These are phyloP conservation scores for Salix dunnii DNA, from an alignment of 345 rosid species.

Conservation along the genomic window DNA sequence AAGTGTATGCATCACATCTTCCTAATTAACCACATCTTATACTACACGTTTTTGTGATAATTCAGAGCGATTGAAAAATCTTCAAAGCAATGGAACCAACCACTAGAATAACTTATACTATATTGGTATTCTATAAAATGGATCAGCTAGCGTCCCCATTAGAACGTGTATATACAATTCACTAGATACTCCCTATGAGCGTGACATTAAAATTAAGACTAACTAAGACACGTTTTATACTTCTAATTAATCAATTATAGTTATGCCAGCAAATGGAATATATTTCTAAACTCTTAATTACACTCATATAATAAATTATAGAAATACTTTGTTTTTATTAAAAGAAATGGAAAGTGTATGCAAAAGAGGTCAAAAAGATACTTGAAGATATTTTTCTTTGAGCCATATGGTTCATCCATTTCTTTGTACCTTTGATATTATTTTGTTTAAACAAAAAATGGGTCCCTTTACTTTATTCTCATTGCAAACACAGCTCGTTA, in stretches of 20 bases:
- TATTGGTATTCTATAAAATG: not conserved
- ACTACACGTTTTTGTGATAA: too few species aligned
- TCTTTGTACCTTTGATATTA: not conserved
- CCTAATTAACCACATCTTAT: too few species aligned
- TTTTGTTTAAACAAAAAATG: too few species aligned
- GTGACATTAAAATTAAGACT: not conserved
- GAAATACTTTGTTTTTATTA: not conserved
- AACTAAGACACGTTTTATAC: not conserved
- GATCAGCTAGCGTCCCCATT: conserved; percentile 4
- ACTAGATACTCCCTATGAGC: not conserved
- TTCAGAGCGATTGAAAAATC: too few species aligned
- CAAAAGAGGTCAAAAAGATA: conserved; percentile 2
- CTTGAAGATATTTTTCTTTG: not conserved
- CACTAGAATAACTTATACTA: not conserved
- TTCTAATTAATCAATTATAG: not conserved
- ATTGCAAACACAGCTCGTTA: too few species aligned
- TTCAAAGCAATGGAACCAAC: not conserved
- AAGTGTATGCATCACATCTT: not conserved
- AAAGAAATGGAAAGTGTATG: not conserved
- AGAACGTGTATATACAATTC: not conserved
- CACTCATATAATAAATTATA: not conserved
- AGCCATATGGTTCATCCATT: conserved; percentile 19
- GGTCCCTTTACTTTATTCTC: too few species aligned
- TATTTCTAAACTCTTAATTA: not conserved
- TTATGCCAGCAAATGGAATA: not conserved